Percentiles rank a stretch among this genome's conserved stretches.
Evolutionary conservation across 176 grass and related monocot genomes (phyloP).

Genomic region (Musa acuminata): DNA sequence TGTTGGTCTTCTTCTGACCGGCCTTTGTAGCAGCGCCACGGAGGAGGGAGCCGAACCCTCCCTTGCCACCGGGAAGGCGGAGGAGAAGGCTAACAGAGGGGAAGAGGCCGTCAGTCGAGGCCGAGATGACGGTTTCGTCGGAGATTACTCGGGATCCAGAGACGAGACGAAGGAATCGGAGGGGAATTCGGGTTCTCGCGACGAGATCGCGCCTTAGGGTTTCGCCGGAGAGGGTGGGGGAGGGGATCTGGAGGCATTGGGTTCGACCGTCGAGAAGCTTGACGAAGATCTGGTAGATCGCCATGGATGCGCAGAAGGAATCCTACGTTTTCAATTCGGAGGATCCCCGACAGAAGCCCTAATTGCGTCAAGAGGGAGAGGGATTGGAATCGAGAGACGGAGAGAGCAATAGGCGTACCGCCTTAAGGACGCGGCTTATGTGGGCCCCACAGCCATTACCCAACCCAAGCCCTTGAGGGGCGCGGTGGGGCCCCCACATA

Average conservation of each 20-base stretch:
- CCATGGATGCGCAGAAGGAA: slow-evolving; percentile 23
- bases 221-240: slow-evolving; percentile 43
- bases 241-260: slow-evolving; percentile 49
- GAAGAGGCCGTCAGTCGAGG: slow-evolving; percentile 30
- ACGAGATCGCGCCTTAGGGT: slow-evolving; percentile 33
- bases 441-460: no score
- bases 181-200: slow-evolving; percentile 30
- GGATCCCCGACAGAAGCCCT: no score
- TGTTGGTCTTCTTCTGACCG: slow-evolving; percentile 96
- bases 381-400: no score
- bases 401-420: no score
- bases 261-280: slow-evolving; percentile 69
- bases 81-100: slow-evolving; percentile 51
- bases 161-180: slow-evolving; percentile 31
- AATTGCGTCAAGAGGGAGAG: no score
- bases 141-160: slow-evolving; percentile 33
- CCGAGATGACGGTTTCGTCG: slow-evolving; percentile 29
- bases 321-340: no score
- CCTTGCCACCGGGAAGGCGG: slow-evolving; percentile 82
- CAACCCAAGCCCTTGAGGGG: no score
- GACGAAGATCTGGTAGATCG: slow-evolving; percentile 58
- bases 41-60: slow-evolving; percentile 89
- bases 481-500: no score
- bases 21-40: slow-evolving; percentile 89
- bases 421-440: no score